Evolutionary conservation across 345 rosid species (phyloP).

Genomic region (Rhizophora apiculata): DNA sequence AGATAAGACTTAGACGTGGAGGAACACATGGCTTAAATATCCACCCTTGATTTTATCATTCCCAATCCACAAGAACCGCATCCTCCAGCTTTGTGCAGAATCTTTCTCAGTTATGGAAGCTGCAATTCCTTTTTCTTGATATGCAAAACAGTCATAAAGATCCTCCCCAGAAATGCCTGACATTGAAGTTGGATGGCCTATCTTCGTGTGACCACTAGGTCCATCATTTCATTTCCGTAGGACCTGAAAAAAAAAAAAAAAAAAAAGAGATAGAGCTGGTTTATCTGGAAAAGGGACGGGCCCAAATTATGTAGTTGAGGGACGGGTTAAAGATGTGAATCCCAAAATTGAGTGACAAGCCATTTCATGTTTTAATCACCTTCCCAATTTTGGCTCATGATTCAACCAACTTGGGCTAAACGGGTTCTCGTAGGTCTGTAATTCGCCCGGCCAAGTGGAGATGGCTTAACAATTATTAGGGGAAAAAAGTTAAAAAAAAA

Average conservation of each 20-base stretch:
- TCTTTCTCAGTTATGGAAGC: slow-evolving; percentile 2
- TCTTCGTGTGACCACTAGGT: no score
- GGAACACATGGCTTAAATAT: slow-evolving; percentile 12
- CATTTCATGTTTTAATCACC: neutral
- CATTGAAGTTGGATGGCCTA: no score
- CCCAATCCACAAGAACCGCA: neutral
- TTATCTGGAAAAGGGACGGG: no score
- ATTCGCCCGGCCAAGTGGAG: neutral
- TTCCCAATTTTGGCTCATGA: neutral
- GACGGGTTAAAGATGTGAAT: no score
- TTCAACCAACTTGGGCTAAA: neutral
- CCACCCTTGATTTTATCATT: slow-evolving; percentile 14
- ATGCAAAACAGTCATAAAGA: neutral
- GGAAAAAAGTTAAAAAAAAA: no score
- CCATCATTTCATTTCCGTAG: no score
- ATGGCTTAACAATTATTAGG: no score
- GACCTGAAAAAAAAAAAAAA: no score
- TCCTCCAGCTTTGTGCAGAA: slow-evolving; percentile 1
- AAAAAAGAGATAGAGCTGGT: no score
- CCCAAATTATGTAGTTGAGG: no score
- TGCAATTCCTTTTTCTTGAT: slow-evolving; percentile 2
- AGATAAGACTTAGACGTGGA: neutral
- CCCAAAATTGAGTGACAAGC: no score
- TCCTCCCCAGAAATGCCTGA: no score
- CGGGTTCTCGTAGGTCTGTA: neutral